phyloP scores from a whole-genome alignment of 331 rosid species.

The Acacia pycnantha region DNA sequence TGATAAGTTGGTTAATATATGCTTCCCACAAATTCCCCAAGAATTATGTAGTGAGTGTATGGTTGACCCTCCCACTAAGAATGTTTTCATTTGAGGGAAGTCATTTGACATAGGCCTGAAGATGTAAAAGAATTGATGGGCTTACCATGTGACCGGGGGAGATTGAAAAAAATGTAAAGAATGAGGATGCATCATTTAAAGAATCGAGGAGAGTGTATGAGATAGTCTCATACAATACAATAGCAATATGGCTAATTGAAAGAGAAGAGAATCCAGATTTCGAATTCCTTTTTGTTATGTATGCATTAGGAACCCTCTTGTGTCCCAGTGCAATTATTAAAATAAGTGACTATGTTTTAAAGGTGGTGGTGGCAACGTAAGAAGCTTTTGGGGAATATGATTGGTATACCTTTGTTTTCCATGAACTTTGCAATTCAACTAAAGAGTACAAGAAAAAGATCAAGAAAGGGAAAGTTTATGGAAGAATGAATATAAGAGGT shows the following conservation, averaged over 20 bases:
- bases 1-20: no score
- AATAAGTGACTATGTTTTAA: background rate
- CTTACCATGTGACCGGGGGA: background rate
- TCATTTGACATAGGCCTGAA: background rate
- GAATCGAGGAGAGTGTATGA: background rate
- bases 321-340: no score
- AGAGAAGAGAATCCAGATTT: background rate
- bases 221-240: background rate
- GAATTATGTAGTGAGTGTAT: no score
- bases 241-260: background rate
- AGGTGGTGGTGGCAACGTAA: background rate
- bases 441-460: background rate
- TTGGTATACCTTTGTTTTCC: background rate
- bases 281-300: background rate
- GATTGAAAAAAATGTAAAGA: no score
- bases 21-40: background rate
- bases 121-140: background rate
- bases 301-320: background rate
- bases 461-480: background rate
- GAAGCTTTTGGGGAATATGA: background rate
- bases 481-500: background rate
- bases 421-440: no score
- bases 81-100: background rate
- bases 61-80: background rate
- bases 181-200: no score